Percentiles rank a stretch among this genome's conserved stretches.
Evolutionary conservation across 805 yeast species (phyloP).

Genomic region (Henningerozyma blattae): DNA sequence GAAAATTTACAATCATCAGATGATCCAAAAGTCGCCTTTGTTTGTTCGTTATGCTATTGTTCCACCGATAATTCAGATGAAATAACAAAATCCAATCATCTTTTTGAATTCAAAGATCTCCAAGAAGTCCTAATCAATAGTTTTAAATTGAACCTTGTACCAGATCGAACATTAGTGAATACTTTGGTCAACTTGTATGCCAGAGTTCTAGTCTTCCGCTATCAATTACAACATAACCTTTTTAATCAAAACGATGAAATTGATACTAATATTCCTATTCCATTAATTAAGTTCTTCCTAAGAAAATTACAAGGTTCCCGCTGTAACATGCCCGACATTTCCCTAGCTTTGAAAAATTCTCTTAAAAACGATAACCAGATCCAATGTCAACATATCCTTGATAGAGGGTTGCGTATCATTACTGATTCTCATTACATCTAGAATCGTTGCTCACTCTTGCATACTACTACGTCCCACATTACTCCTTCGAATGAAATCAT

Average conservation of each 20-base stretch:
- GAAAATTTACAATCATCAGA: conserved; percentile 22
- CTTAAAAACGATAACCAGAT: conserved; percentile 6
- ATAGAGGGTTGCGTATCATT: too few species aligned
- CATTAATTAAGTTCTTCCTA: conserved; percentile 29
- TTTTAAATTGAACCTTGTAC: conserved; percentile 11
- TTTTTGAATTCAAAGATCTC: conserved; percentile 10
- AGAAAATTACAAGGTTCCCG: conserved; percentile 38
- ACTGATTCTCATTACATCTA: too few species aligned
- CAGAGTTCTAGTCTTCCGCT: conserved; percentile 7
- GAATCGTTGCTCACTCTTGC: too few species aligned
- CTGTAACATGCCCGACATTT: conserved; percentile 2
- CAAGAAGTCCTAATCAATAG: conserved; percentile 9
- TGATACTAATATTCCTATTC: conserved; percentile 13
- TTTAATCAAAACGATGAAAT: conserved; percentile 11
- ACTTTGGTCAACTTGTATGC: background rate
- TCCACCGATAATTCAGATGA: conserved; percentile 5
- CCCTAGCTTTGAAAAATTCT: too few species aligned
- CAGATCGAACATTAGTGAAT: conserved; percentile 5
- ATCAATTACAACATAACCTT: conserved; percentile 3
- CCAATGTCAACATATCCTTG: too few species aligned
- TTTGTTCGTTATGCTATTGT: conserved; percentile 50
- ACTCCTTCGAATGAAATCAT: too few species aligned
- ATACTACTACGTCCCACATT: too few species aligned
- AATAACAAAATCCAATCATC: background rate
- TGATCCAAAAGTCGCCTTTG: conserved; percentile 30